Conservation (phyloP, 306 rosid species). For the Sindora glabra region DNA sequence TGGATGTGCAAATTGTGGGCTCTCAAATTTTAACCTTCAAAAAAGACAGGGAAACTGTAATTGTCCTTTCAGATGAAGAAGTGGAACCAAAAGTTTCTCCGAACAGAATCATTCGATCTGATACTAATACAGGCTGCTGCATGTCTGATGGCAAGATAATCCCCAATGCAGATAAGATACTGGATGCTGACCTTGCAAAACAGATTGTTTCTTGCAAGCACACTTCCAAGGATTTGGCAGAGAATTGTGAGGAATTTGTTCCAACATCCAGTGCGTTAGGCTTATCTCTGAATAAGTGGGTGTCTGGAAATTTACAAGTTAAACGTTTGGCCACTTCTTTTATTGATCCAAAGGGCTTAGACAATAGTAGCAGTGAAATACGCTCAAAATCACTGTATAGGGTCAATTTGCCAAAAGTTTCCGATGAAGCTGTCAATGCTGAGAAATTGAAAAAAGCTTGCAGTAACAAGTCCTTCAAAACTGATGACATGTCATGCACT, state of each 20-base stretch:
- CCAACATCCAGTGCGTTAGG: conserved; percentile 22
- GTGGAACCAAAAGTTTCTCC: conserved; percentile 25
- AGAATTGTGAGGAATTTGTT: conserved; percentile 28
- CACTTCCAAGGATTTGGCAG: conserved; percentile 28
- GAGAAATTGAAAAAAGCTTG: conserved; percentile 25
- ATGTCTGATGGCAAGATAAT: conserved; percentile 27
- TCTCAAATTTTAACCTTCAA: conserved; percentile 15
- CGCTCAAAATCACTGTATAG: conserved; percentile 29
- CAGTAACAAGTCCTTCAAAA: conserved; percentile 25
- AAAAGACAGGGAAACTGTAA: conserved; percentile 24
- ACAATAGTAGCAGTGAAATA: conserved; percentile 29
- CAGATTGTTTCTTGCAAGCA: conserved; percentile 25
- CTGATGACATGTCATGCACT: conserved; percentile 12
- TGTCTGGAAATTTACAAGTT: conserved; percentile 23
- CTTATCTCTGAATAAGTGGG: conserved; percentile 30
- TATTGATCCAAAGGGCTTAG: conserved; percentile 31
- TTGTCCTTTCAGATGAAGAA: conserved; percentile 87
- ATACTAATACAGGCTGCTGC: conserved; percentile 23
- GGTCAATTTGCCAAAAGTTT: conserved; percentile 28
- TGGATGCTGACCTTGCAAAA: conserved; percentile 23
- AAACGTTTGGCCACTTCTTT: conserved; percentile 22
- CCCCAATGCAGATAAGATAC: conserved; percentile 23
- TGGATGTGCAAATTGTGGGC: conserved; percentile 27
- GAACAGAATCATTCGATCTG: conserved; percentile 22
- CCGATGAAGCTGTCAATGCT: conserved; percentile 28